Base-by-base conservation (phyloP, 306 rosid species). In the Pterocarpus santalinus region DNA sequence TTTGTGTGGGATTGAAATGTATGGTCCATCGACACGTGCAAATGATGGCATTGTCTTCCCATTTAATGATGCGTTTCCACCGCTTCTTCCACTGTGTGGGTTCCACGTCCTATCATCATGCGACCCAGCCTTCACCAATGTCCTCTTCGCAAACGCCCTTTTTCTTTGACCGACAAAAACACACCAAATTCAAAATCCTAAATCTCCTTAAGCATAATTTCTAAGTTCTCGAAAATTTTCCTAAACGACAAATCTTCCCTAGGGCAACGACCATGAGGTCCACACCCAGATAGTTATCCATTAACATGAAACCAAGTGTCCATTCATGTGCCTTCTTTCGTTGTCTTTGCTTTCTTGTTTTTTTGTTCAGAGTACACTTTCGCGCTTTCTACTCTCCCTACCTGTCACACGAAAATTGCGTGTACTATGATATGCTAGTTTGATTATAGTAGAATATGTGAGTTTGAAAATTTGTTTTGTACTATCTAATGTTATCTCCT, bases 21-120 rank as follows among this genome's bases (percentile, higher is more conserved):
- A 84, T 87, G 97, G 91, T 87, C 92, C 92, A 89, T 88, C 16
- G 85, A 90, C 97, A 88, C 95, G 97, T 92, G 97, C 94, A 79
- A 91, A 92, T 92, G 92, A 95, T 91, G 92, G 80, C 88, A 32
- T 55, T 90, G 90, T 91, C 90, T 85, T 82, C 70, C 47, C 22
- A 51, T 66, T 64, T 88, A 86, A 92, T 92, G 93, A 94, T 94
- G 91, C 69, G 74, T 83, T 91, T 79, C 85, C 97, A 51, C 57
- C 57, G 57, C 6, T 51, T 51, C 57, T 51, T 87, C 94, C 97
- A 92, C 92, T 86, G 87, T 82, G 87, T 87, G 90, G 94, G 94
- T n/a, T 49, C 92, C 91, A 78, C 82, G 15, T 66, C 69, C 41
- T 77, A 13, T 15, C 1, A 85, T 79, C 86, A 53, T 83, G 85